Base-by-base conservation (phyloP, 495 filamentous ascomycete genomes). In the Penicillium antarcticum region DNA sequence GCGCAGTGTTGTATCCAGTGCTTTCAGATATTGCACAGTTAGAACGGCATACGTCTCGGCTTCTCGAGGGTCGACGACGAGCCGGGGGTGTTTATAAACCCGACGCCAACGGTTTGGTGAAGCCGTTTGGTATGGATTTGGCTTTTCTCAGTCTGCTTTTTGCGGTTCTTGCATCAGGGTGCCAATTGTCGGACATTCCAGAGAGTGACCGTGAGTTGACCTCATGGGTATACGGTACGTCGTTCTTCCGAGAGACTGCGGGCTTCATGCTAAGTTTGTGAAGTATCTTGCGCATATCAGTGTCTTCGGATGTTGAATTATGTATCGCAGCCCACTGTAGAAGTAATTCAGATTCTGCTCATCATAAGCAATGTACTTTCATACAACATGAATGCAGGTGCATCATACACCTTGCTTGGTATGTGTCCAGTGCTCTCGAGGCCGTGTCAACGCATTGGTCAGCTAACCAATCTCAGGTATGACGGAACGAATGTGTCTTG, bases 1-100 rank as follows among this genome's bases (percentile, higher is more conserved):
- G 87, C 5, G 82, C 87, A 33, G 85, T 88, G 9, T 82, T 92
- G 54, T 95, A 88, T 77, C 87, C 88, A 4, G 88, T 89, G 13
- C 77, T 95, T 31, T 78, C 84, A 29, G 85, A 92, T 60, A 73
- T 88, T 21, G 77, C 82, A 34, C 72, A 76, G 24, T 73, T 92
- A 14, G 86, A 90, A 62, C 74, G 75, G 3, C 80, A 83, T 42
- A 70, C 90, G 29, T 79, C 82, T 58, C 74, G 75, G 11, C 86
- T 92, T 55, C 74, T 92, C 13, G 80, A 84, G 48, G 81, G 85
- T 50, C 76, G 88, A 43, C 79, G 78, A 45, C 32, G 63, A 70
- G 75, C 62, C 60, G 76, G 60, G 58, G 78, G 58, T 61, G 67
- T 67, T 10, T 70, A 71, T 60, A 65, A 58, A 45, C 66, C 70